Conservation (phyloP, 225 moss, liverwort and hornwort species). For the Antitrichia curtipendula region DNA sequence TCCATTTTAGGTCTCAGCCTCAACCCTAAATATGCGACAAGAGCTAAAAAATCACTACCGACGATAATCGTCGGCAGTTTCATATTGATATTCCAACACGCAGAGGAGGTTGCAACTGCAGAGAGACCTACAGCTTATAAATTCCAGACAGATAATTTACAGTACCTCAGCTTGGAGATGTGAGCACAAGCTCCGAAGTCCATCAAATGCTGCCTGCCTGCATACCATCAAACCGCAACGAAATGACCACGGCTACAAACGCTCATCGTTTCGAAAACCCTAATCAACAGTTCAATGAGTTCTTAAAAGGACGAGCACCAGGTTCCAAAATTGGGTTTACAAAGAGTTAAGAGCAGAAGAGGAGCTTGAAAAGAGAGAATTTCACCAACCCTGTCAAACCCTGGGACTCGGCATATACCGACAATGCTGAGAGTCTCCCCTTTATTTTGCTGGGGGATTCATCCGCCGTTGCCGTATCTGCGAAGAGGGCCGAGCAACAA, state of each 20-base stretch:
- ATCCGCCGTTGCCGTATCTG: slow-evolving; percentile 71
- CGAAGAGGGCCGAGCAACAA: neutral
- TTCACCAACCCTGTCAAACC: slow-evolving; percentile 76
- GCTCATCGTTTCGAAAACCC: neutral
- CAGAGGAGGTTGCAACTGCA: neutral
- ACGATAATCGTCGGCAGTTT: neutral
- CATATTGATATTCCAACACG: neutral
- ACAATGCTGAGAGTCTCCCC: slow-evolving; percentile 67
- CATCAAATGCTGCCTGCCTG: slow-evolving; percentile 95
- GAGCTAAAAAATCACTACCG: neutral
- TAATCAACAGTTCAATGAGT: neutral
- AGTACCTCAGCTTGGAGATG: slow-evolving; percentile 75
- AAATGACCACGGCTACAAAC: neutral
- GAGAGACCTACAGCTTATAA: neutral
- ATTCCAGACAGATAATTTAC: neutral
- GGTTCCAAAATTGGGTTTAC: neutral
- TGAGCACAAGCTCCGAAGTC: slow-evolving; percentile 64
- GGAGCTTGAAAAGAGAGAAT: neutral
- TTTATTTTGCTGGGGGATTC: slow-evolving; percentile 64
- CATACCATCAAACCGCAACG: neutral
- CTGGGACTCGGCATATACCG: slow-evolving; percentile 64
- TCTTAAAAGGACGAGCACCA: neutral
- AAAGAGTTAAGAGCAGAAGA: neutral
- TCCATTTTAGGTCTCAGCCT: neutral
- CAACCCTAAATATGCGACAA: neutral